A percentile compares a stretch with the other conserved stretches of the same genome.
phyloP scores from a whole-genome alignment of 495 filamentous ascomycete species.

The Lasiosphaeris hirsuta region DNA sequence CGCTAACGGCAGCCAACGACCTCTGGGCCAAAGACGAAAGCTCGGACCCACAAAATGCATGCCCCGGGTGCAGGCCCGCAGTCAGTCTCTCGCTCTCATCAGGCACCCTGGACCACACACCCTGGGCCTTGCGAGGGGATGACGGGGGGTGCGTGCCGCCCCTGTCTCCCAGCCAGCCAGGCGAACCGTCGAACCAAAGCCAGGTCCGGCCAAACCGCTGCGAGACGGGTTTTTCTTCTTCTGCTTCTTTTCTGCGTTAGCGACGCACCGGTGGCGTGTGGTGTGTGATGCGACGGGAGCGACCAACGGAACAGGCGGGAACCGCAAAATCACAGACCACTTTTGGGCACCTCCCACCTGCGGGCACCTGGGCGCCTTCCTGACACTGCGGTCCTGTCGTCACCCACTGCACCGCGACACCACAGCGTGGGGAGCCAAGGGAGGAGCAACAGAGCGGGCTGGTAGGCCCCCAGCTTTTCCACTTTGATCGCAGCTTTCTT shows the following conservation, averaged over 20 bases:
- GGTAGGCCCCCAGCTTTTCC: too few species aligned
- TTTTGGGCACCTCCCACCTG: too few species aligned
- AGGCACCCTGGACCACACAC: too few species aligned
- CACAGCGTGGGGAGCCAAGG: too few species aligned
- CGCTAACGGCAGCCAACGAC: slow-evolving; percentile 19
- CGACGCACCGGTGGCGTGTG: slow-evolving; percentile 13
- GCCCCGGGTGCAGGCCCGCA: slow-evolving; percentile 10
- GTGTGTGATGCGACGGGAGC: not conserved
- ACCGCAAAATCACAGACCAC: slow-evolving; percentile 6
- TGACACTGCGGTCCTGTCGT: too few species aligned
- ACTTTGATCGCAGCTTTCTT: too few species aligned
- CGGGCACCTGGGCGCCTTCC: too few species aligned
- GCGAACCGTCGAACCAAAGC: not conserved
- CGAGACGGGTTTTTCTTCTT: slow-evolving; percentile 1
- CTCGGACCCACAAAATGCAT: slow-evolving; percentile 12
- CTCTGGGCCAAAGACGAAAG: not conserved
- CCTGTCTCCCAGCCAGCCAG: slow-evolving; percentile 1
- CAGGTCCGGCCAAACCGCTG: too few species aligned
- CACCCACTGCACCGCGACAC: too few species aligned
- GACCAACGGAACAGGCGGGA: slow-evolving; percentile 18
- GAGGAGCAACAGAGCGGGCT: too few species aligned
- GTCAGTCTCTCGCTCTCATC: too few species aligned
- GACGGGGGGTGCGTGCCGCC: not conserved
- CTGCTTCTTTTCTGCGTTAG: not conserved
- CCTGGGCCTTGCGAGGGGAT: not conserved